Evolutionary conservation across 176 grass and related monocot species (phyloP).

Genomic region (Chloris gayana): DNA sequence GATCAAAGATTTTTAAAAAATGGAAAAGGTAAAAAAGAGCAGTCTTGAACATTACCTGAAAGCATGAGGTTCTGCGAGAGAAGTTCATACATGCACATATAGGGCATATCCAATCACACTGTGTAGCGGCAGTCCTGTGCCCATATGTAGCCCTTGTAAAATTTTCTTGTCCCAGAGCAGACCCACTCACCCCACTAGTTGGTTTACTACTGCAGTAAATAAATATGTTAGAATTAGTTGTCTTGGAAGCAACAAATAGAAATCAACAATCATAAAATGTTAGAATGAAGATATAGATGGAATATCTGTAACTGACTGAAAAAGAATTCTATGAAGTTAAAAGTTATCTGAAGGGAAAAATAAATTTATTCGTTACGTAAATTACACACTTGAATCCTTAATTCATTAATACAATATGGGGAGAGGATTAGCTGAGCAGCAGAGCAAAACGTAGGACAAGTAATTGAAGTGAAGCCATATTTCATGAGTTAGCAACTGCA

Average conservation of each 20-base stretch:
- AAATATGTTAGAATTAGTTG: slow-evolving; percentile 36
- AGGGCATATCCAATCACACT: slow-evolving; percentile 94
- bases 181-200: slow-evolving; percentile 60
- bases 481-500: not conserved
- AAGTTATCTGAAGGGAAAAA: not conserved
- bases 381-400: not conserved
- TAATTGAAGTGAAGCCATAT: not conserved
- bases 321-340: not conserved
- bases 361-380: not conserved
- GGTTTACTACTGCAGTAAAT: slow-evolving; percentile 90
- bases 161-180: slow-evolving; percentile 65
- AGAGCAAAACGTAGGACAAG: not conserved
- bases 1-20: not conserved
- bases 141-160: slow-evolving; percentile 59
- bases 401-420: not conserved
- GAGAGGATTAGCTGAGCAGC: not conserved
- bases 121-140: slow-evolving; percentile 56
- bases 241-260: slow-evolving; percentile 2
- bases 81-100: slow-evolving; percentile 99
- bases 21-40: not conserved
- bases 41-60: slow-evolving; percentile 60
- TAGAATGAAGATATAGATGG: not conserved
- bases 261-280: slow-evolving; percentile 27
- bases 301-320: not conserved
- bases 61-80: slow-evolving; percentile 90